phyloP scores from a whole-genome alignment of 148 eudicot species.

The Amaranthus cruentus region DNA sequence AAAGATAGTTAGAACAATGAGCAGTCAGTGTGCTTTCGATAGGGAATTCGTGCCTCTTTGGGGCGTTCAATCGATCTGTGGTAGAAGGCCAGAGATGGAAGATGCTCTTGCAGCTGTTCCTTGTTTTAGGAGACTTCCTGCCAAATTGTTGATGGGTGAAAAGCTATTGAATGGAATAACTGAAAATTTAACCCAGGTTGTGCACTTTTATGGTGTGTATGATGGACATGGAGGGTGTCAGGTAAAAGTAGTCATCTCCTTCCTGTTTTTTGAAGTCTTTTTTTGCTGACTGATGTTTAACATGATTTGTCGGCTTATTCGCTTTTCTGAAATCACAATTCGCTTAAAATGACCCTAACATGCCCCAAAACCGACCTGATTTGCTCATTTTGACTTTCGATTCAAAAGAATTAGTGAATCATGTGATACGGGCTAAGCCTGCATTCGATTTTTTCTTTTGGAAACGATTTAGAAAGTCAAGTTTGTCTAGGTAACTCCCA shows the following conservation, averaged over 20 bases:
- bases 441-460: neutral
- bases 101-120: slow-evolving; percentile 45
- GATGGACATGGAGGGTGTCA: slow-evolving; percentile 67
- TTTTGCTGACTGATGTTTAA: neutral
- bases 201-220: slow-evolving; percentile 51
- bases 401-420: no score
- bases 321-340: no score
- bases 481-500: neutral
- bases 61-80: slow-evolving; percentile 46
- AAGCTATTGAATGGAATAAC: slow-evolving; percentile 28
- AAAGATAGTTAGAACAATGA: slow-evolving; percentile 33
- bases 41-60: slow-evolving; percentile 43
- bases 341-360: no score
- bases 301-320: no score
- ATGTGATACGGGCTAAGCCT: neutral
- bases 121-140: slow-evolving; percentile 38
- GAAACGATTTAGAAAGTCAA: neutral
- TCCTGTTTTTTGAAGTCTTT: neutral
- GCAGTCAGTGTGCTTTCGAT: slow-evolving; percentile 25
- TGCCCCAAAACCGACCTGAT: no score
- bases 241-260: slow-evolving; percentile 25
- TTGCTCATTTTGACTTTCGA: no score
- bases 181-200: slow-evolving; percentile 29
- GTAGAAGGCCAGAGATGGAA: slow-evolving; percentile 56
- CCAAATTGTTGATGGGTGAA: slow-evolving; percentile 34